A percentile compares a stretch with the other conserved stretches of the same genome.
These are phyloP conservation scores for Puccinia triticina DNA, from an alignment of 1,284 basidiomycete genomes.

Conservation along the genomic window DNA sequence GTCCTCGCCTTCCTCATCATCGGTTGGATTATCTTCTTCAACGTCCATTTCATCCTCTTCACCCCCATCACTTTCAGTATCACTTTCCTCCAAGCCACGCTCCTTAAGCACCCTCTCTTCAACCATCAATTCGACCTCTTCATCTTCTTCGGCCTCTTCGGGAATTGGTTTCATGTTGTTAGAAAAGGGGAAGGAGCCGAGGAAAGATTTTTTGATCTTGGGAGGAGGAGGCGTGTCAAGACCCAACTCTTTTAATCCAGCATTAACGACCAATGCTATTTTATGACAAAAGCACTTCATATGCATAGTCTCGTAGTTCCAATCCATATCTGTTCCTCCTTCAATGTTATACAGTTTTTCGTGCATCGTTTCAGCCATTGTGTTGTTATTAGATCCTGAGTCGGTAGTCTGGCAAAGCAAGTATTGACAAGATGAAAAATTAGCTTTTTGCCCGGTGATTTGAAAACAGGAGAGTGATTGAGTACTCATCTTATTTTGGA, in stretches of 20 bases:
- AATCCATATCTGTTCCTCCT: neutral
- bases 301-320: neutral
- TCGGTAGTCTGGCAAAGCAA: slow-evolving; percentile 21
- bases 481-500: neutral
- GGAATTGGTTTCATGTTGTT: neutral
- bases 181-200: slow-evolving; percentile 10
- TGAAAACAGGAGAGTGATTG: neutral
- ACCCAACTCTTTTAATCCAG: neutral
- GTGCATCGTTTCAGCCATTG: slow-evolving; percentile 18
- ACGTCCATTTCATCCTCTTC: neutral
- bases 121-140: neutral
- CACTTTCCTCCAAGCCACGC: neutral
- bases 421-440: neutral
- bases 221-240: slow-evolving; percentile 1
- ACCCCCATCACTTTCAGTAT: neutral
- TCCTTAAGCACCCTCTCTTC: neutral
- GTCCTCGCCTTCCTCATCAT: neutral
- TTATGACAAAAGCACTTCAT: slow-evolving; percentile 18
- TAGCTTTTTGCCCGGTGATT: neutral
- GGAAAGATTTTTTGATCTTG: neutral
- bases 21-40: too few relatives aligned
- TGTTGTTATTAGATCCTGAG: slow-evolving; percentile 3
- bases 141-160: slow-evolving; percentile 6
- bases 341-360: neutral
- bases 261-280: slow-evolving; percentile 24